Conservation (phyloP, 176 grass and related monocot genomes). For the Avena atlantica region DNA sequence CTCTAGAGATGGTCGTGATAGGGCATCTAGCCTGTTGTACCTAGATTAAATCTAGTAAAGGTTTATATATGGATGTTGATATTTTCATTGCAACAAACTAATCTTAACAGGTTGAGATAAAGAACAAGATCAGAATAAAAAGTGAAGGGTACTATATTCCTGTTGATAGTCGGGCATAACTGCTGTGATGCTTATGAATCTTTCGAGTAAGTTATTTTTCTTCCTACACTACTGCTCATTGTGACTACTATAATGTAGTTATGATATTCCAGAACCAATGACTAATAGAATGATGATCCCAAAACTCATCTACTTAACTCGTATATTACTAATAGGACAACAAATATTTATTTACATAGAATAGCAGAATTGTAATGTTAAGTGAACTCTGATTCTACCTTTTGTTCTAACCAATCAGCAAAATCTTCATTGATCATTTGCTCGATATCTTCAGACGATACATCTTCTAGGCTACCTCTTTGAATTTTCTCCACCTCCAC, state of each 20-base stretch:
- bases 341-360: neutral
- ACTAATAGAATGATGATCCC: neutral
- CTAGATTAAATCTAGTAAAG: neutral
- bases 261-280: neutral
- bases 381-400: neutral
- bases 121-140: too few species aligned
- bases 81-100: too few species aligned
- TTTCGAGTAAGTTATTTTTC: too few species aligned
- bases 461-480: neutral
- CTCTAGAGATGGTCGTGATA: neutral
- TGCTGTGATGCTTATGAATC: too few species aligned
- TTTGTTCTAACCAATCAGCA: constrained; percentile 20
- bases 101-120: too few species aligned
- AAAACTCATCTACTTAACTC: neutral
- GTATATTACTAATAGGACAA: neutral
- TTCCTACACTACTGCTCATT: neutral
- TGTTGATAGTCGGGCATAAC: too few species aligned
- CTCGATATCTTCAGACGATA: neutral
- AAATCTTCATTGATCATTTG: neutral
- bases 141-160: too few species aligned
- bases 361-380: neutral
- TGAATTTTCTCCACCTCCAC: neutral
- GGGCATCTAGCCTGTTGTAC: neutral
- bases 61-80: neutral
- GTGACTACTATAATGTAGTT: neutral